Conservation (phyloP, 306 rosid genomes). For the Morella rubra region DNA sequence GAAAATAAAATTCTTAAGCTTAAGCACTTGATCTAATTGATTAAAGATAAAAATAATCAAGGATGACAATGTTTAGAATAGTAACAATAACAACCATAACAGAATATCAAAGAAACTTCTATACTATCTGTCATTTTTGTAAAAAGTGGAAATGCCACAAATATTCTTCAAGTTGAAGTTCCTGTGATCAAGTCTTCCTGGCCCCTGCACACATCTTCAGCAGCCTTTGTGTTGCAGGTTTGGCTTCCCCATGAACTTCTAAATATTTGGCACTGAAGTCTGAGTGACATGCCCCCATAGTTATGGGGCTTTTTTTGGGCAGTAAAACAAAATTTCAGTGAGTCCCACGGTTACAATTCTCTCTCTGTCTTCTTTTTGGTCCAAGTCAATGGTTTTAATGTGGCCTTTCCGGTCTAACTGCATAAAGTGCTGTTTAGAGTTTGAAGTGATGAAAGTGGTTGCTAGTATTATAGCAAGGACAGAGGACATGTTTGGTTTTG, state of each 20-base stretch:
- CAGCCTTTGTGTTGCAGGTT: not conserved
- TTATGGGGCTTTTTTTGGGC: not conserved
- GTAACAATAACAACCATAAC: not conserved
- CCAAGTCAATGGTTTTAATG: not conserved
- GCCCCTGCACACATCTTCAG: not conserved
- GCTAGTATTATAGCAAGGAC: no score
- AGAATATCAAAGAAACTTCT: not conserved
- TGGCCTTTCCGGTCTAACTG: not conserved
- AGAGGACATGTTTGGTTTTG: no score
- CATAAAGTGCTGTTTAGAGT: not conserved
- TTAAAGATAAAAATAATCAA: not conserved
- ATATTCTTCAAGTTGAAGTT: not conserved
- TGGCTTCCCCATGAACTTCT: not conserved
- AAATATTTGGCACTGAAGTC: not conserved
- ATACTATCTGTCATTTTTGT: not conserved
- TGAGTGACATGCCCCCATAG: not conserved
- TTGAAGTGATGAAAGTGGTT: not conserved
- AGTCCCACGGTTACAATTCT: not conserved
- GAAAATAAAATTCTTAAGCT: constrained; percentile 21
- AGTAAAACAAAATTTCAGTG: not conserved
- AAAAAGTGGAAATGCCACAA: not conserved
- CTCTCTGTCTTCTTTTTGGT: not conserved
- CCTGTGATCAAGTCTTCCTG: not conserved
- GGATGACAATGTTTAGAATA: not conserved
- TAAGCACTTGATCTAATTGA: not conserved